Conservation (phyloP, 106 monocot species). For the Gastrodia elata region DNA sequence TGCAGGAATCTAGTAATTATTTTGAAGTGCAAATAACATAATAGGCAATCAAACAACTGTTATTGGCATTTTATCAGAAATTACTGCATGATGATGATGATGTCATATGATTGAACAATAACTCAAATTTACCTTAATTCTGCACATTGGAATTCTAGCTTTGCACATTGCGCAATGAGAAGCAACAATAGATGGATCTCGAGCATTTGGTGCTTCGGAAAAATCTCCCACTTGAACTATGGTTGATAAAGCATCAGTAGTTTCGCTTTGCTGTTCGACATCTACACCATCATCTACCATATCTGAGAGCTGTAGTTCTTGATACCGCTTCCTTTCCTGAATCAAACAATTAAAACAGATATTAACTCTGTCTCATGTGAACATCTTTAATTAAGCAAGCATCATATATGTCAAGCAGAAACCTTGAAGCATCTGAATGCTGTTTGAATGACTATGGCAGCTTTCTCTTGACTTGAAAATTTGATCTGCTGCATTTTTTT, state of each 20-base stretch:
- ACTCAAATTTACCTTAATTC: conserved; percentile 31
- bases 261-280: conserved; percentile 14
- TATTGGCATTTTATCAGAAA: no score
- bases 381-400: not conserved
- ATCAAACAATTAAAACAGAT: conserved; percentile 4
- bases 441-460: conserved; percentile 58
- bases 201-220: conserved; percentile 19
- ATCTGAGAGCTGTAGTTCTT: conserved; percentile 11
- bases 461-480: conserved; percentile 20
- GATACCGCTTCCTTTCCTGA: conserved; percentile 30
- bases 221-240: conserved; percentile 53
- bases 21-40: no score
- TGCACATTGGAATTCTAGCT: conserved; percentile 24
- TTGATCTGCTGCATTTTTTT: conserved; percentile 6
- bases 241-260: conserved; percentile 37
- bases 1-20: no score
- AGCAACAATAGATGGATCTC: conserved; percentile 18
- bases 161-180: conserved; percentile 18
- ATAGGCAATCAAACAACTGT: no score
- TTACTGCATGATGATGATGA: no score
- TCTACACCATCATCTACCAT: not conserved
- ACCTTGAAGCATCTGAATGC: conserved; percentile 63
- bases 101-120: not conserved
- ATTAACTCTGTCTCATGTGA: not conserved
- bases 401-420: not conserved